Conservation (phyloP, 2,329 filamentous ascomycete genomes). For the Aspergillus costaricaensis region DNA sequence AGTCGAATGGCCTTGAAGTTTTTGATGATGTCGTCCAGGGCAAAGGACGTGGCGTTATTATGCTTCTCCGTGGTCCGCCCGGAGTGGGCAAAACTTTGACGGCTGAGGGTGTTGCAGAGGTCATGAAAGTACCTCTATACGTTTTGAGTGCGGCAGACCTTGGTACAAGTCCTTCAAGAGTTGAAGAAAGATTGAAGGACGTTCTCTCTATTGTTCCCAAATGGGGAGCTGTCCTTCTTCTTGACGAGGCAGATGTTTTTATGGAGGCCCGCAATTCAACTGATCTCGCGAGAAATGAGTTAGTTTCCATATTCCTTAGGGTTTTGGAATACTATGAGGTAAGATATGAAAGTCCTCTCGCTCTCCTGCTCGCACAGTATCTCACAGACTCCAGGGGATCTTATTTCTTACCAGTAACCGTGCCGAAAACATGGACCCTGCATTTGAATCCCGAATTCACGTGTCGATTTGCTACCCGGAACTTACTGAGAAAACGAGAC, state of each 20-base stretch:
- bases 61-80: conserved; percentile 54
- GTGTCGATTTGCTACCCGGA: conserved; percentile 42
- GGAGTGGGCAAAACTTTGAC: conserved; percentile 59
- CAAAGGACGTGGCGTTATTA: conserved; percentile 56
- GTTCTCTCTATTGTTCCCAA: conserved; percentile 52
- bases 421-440: conserved; percentile 46
- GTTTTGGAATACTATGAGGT: conserved; percentile 34
- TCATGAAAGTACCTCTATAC: conserved; percentile 54
- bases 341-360: conserved; percentile 9
- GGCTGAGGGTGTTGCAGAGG: conserved; percentile 53
- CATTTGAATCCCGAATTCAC: conserved; percentile 52
- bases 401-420: conserved; percentile 52
- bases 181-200: conserved; percentile 49
- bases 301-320: conserved; percentile 44
- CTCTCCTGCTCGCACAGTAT: too few relatives aligned
- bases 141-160: conserved; percentile 53
- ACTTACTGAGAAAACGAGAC: conserved; percentile 38
- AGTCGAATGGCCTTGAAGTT: conserved; percentile 48
- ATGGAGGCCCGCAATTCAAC: conserved; percentile 38
- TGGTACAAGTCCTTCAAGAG: conserved; percentile 43
- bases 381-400: conserved; percentile 37
- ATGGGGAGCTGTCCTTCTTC: conserved; percentile 56
- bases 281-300: conserved; percentile 49
- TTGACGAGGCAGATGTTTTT: conserved; percentile 36
- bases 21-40: conserved; percentile 50